phyloP scores from a whole-genome alignment of 2,329 filamentous ascomycete genomes.

The Claviceps sp. region DNA sequence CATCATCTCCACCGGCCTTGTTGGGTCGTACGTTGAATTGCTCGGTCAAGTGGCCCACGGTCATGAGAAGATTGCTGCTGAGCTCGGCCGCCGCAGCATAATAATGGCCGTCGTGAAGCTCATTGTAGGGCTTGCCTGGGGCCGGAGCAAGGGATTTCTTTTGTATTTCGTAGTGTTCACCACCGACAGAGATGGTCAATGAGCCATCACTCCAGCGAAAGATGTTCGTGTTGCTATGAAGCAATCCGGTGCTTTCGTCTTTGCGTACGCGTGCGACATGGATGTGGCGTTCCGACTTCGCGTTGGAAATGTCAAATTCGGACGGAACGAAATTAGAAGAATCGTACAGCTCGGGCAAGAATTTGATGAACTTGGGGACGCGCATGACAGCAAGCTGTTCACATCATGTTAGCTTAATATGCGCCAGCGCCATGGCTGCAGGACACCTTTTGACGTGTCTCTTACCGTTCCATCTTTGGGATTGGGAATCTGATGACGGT shows the following conservation, averaged over 20 bases:
- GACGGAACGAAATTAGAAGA: conserved; percentile 51
- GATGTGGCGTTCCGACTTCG: conserved; percentile 40
- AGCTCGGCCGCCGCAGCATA: conserved; percentile 63
- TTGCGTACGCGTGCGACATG: conserved; percentile 57
- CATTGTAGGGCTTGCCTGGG: conserved; percentile 45
- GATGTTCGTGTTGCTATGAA: conserved; percentile 63
- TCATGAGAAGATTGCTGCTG: conserved; percentile 52
- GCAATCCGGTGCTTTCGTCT: conserved; percentile 48
- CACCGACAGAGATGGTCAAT: conserved; percentile 60
- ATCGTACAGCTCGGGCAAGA: conserved; percentile 55
- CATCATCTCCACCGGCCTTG: conserved; percentile 55
- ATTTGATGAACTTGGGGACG: conserved; percentile 58
- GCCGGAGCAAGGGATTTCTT: conserved; percentile 56
- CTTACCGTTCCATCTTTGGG: conserved; percentile 57
- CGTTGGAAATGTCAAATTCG: conserved; percentile 39
- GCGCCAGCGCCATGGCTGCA: background rate
- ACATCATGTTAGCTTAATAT: background rate
- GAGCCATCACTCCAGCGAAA: conserved; percentile 72
- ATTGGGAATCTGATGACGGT: conserved; percentile 57
- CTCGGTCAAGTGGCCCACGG: conserved; percentile 64
- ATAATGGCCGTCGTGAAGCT: conserved; percentile 58
- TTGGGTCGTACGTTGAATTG: conserved; percentile 57
- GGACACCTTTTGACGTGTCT: conserved; percentile 1
- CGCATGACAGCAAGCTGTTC: conserved; percentile 53
- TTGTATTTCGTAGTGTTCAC: conserved; percentile 61